Evolutionary conservation across 495 filamentous ascomycete genomes (phyloP), one percentile per base, ranked within the genome.

Genomic region (Penicillium tannophilum): DNA sequence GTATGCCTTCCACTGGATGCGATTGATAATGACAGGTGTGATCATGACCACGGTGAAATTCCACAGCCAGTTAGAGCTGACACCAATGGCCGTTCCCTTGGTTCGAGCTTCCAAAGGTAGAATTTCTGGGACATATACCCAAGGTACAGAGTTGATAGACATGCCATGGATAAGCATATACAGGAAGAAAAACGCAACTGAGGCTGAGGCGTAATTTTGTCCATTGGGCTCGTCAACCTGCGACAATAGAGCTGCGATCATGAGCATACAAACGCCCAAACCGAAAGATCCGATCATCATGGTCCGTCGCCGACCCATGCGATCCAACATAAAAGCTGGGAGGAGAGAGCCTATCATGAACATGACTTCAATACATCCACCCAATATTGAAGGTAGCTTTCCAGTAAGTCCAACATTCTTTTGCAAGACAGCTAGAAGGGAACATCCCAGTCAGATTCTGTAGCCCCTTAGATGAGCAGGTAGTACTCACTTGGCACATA

Each of bases 11-110:
- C 84, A 88, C 12, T 75, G 70, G 2, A 86, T 64, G 36, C 70
- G 75, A 28, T 78, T 69, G 61, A 86, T 83, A 28, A 82, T 79
- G 4, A 79, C 66, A 2, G 82, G 84, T 1, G 84, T 87, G 56
- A 85, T 81, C 73, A 84, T 78, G 31, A 86, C 84, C 35, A 88
- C 79, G 54, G 78, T 76, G 59, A 84, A 86, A 62, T 85, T 85
- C 74, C 75, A 79, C 7, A 78, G 69, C 74, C 74, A 79, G 52
- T 78, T 78, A 6, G 73, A 67, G 6, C 70, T 73, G 16, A 76
- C 66, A 2, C 72, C 74, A 35, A 78, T 67, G 12, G 77, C 74
- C 6, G 72, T 78, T 35, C 77, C 78, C 41, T 76, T 75, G 2
- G 76, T 72, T 17, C 76, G 66, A 11, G 67, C 75, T 46, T 77